Percentiles rank a stretch among this genome's conserved stretches.
Conservation (phyloP, 2,329 filamentous ascomycete genomes). For the Alternaria sp. region DNA sequence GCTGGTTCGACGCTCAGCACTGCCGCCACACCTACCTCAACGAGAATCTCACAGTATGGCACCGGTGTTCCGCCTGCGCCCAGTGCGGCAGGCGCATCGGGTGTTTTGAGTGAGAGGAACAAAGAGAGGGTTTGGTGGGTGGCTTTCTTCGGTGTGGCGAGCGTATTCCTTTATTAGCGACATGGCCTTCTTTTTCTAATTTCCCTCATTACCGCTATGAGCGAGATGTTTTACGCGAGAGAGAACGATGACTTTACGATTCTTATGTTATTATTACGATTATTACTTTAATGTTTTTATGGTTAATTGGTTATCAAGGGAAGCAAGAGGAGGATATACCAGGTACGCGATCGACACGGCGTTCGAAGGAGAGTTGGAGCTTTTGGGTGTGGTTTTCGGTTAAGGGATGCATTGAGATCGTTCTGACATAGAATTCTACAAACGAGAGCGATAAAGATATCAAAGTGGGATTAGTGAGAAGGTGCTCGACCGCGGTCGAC, state of each 20-base stretch:
- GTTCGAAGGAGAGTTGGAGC: neutral
- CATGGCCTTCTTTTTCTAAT: neutral
- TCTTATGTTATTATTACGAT: conserved; percentile 14
- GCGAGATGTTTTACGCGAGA: neutral
- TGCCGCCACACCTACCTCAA: conserved; percentile 20
- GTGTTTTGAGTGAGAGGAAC: conserved; percentile 4
- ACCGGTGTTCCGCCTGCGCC: conserved; percentile 42
- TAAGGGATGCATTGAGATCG: neutral
- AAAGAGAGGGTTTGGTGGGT: conserved; percentile 48
- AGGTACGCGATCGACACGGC: neutral
- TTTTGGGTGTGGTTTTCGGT: neutral
- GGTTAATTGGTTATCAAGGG: neutral
- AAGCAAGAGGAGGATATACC: conserved; percentile 13
- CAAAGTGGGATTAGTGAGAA: neutral
- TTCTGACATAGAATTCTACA: neutral
- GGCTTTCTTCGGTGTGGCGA: conserved; percentile 27
- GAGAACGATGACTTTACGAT: conserved; percentile 11
- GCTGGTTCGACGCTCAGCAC: conserved; percentile 26
- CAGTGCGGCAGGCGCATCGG: conserved; percentile 27
- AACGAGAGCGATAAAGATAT: neutral
- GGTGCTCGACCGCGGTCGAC: neutral
- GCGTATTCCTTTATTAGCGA: conserved; percentile 17
- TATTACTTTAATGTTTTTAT: conserved; percentile 5
- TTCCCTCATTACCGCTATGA: neutral
- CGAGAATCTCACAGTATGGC: conserved; percentile 15